phyloP scores from a whole-genome alignment of 208 protist genomes.

The Acanthamoeba lenticulata region DNA sequence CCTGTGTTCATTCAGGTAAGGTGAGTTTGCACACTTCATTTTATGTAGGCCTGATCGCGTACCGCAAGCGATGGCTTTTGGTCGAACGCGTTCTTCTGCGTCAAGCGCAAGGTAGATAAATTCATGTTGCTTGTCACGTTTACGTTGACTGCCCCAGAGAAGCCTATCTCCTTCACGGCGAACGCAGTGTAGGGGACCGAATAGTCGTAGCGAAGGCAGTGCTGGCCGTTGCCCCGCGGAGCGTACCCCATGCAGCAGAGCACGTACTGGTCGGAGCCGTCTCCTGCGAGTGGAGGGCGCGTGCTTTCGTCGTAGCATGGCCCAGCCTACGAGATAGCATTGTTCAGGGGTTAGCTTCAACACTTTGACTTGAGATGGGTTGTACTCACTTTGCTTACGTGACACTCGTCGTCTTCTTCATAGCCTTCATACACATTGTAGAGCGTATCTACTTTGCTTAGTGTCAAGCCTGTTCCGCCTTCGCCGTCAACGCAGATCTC shows the following conservation, averaged over 20 bases:
- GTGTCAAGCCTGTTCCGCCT: constrained; percentile 5
- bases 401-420: not conserved
- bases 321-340: not conserved
- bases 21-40: not conserved
- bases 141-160: not conserved
- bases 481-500: not conserved
- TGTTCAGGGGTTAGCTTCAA: not conserved
- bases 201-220: constrained; percentile 21
- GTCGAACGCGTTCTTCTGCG: not conserved
- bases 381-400: not conserved
- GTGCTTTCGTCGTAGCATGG: not conserved
- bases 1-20: not conserved
- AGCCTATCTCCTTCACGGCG: not conserved
- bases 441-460: not conserved
- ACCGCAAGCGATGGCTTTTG: too few relatives aligned
- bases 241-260: not conserved
- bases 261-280: not conserved
- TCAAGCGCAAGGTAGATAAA: not conserved
- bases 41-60: not conserved
- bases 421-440: not conserved
- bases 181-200: not conserved
- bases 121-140: not conserved
- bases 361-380: not conserved
- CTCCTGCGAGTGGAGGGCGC: not conserved
- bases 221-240: not conserved